Base-by-base conservation (phyloP, 2,329 filamentous ascomycete species). In the Seiridium unicorne region DNA sequence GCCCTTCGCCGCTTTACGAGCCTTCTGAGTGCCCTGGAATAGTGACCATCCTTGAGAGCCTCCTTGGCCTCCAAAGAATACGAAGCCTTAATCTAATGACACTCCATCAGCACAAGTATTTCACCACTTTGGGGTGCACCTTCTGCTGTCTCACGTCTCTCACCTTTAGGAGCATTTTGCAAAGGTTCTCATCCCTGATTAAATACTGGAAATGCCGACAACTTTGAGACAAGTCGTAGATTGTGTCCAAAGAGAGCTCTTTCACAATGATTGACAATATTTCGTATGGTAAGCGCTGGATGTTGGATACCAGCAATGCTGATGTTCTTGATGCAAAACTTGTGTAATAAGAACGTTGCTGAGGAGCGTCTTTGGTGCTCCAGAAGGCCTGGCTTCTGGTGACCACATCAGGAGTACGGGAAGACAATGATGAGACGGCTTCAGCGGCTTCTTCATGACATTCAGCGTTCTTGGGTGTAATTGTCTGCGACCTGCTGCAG, bases 1-100 rank as follows among this genome's bases (percentile, higher is more conserved):
- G 89, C 86, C 56, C 83, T 73, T 57, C 83, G 80, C 54, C 87
- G 79, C 68, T 89, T 88, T 62, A 85, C 83, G 8, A 89, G 76
- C 51, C 82, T 78, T n/a, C 84, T 80, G 18, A 92, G 71, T 0
- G 83, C 84, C 46, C 78, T 71, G 40, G 80, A 79, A 71, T 84
- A 87, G 2, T 61, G 47, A 5, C 71, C 67, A 44, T 58, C 71
- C 26, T 58, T 26, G 13, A 61, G 59, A 2, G 75, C 76, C 54
- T 72, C 69, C 47, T 64, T 62, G 9, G 71, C 69, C 63, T 79
- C 76, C 3, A 66, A 48, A 5, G 72, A 70, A 44, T 66, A 63
- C 1, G 67, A 66, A 9, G 73, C 73, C 57, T 72, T 73, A 13
- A 66, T 63, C 76, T 79, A 61, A 62, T 38, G 55, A 60, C 51